Evolutionary conservation across 1,284 basidiomycete species (phyloP), one percentile per base, ranked within the genome.

Genomic region (Hortiboletus rubellus): DNA sequence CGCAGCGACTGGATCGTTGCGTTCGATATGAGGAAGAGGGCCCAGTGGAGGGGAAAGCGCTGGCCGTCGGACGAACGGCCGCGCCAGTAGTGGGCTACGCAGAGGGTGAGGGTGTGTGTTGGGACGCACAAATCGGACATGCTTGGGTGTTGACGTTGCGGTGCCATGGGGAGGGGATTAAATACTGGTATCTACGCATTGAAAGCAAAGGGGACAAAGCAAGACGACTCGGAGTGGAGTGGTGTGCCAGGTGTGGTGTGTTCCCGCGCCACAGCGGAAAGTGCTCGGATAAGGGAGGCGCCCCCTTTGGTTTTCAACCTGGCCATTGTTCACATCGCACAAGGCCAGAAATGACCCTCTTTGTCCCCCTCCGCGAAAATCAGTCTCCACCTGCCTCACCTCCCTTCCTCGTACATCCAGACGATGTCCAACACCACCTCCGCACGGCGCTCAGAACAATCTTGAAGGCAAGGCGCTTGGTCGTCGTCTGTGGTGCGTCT

Each of bases 401-500:
- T 0, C 55, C 77, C 0, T 80, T 81, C 61, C 67, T 81, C 40
- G 62, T 72, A 17, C 68, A 66, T n/a, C 62, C 77, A 31, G 55
- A 68, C 37, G 71, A 79, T 59, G 72, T 72, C 40, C 64, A 64
- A 33, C 66, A 72, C 33, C 81, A 86, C 58, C 66, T 86, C 37
- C 71, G 76, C 56, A 82, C 77, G 63, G 79, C 81, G 27, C 73
- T 87, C 56, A 84, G 82, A 66, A 75, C 89, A 22, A 85, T 95
- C 49, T 73, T 90, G 59, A 87, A 87, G 68, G 90, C 94, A 4
- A 89, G 84, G 68, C 82, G 91, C 47, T 84, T 96, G 64, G 90
- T 94, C 30, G 87, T 96, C 61, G 83, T 96, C 45, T 93, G 89
- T 69, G 94, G 93, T 91, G 59, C 69, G 87, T 81, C 46, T 31